Evolutionary conservation across 306 rosid genomes (phyloP).

Genomic region (Mimosa pudica): DNA sequence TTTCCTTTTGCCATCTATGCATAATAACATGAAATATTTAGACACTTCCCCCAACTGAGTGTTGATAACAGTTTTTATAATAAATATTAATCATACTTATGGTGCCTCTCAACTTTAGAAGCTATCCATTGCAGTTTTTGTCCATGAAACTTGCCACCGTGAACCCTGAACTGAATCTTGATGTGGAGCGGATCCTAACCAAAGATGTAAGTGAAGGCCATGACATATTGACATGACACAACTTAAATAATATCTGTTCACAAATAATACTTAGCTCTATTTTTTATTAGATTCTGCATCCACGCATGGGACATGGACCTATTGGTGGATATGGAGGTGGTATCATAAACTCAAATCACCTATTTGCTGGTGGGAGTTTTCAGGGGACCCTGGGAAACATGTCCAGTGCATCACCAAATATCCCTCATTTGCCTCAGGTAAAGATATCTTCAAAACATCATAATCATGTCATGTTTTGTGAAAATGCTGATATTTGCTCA

Average conservation of each 20-base stretch:
- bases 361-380: constrained; percentile 58
- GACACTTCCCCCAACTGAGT: constrained; percentile 6
- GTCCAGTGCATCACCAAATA: constrained; percentile 59
- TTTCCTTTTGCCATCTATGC: constrained; percentile 36
- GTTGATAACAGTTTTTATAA: constrained; percentile 22
- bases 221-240: not conserved
- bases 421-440: constrained; percentile 81
- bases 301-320: constrained; percentile 58
- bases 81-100: constrained; percentile 7
- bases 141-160: constrained; percentile 99
- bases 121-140: constrained; percentile 67
- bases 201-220: constrained; percentile 76
- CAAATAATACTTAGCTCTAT: constrained; percentile 19
- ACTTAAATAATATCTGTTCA: not conserved
- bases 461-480: constrained; percentile 16
- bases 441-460: constrained; percentile 30
- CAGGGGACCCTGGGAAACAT: constrained; percentile 63
- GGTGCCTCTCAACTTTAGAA: constrained; percentile 25
- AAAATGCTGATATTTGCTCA: constrained; percentile 28
- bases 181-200: constrained; percentile 78
- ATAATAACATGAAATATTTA: not conserved
- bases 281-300: constrained; percentile 64
- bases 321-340: constrained; percentile 63
- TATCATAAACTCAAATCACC: constrained; percentile 63
- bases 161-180: constrained; percentile 86